Percentiles rank a stretch among this genome's conserved stretches.
Evolutionary conservation across 257 asterid genomes (phyloP).

Genomic region (Ilex aquifolium): DNA sequence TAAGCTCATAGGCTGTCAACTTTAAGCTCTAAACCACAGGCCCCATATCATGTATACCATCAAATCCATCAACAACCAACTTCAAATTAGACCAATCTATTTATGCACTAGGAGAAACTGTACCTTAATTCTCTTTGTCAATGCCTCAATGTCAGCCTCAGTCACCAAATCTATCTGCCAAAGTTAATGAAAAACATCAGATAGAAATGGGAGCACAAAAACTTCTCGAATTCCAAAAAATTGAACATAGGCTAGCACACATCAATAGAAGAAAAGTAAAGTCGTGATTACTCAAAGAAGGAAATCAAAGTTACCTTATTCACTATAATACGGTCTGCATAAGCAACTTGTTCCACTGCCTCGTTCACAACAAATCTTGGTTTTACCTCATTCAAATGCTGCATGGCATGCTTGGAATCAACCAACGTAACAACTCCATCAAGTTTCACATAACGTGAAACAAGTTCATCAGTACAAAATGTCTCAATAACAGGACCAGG

Average conservation of each 20-base stretch:
- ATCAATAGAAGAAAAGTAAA: constrained; percentile 1
- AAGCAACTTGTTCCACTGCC: constrained; percentile 97
- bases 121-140: constrained; percentile 71
- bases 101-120: not conserved
- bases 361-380: constrained; percentile 97
- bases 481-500: constrained; percentile 99
- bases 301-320: constrained; percentile 46
- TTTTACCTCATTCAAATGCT: constrained; percentile 74
- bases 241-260: constrained; percentile 9
- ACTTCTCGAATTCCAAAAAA: constrained; percentile 12
- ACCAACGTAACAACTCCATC: constrained; percentile 96
- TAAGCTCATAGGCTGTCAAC: too few relatives aligned
- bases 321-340: constrained; percentile 86
- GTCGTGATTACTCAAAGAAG: not conserved
- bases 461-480: constrained; percentile 79
- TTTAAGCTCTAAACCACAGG: too few relatives aligned
- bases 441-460: constrained; percentile 79
- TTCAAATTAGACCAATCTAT: constrained; percentile 6
- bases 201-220: constrained; percentile 4
- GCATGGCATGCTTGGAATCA: constrained; percentile 69
- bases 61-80: not conserved
- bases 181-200: constrained; percentile 22
- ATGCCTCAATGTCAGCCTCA: constrained; percentile 62
- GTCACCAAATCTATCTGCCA: constrained; percentile 75
- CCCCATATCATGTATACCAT: constrained; percentile 4